These are phyloP conservation scores for Podospora fimiseda DNA, from an alignment of 495 filamentous ascomycete species.

Conservation along the genomic window DNA sequence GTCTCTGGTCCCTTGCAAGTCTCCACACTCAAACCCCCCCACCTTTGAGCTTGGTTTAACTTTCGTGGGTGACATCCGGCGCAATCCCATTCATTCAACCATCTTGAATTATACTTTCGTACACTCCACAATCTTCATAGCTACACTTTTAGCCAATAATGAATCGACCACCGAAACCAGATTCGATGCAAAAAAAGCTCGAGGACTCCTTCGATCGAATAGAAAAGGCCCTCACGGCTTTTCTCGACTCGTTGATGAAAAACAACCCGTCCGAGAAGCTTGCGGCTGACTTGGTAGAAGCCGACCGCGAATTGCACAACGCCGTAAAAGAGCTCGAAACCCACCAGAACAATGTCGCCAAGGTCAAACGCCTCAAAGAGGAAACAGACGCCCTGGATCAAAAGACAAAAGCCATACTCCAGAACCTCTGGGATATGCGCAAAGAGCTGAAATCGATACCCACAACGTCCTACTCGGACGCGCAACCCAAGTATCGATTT, in stretches of 20 bases:
- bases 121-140: no score
- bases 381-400: constrained; percentile 53
- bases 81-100: no score
- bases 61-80: background rate
- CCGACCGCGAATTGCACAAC: constrained; percentile 55
- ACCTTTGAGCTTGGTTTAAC: background rate
- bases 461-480: constrained; percentile 42
- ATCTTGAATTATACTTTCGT: no score
- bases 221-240: constrained; percentile 56
- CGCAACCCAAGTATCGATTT: constrained; percentile 38
- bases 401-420: constrained; percentile 55
- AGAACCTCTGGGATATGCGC: constrained; percentile 56
- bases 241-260: constrained; percentile 69
- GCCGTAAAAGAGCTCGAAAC: constrained; percentile 56
- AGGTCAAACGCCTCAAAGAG: constrained; percentile 55
- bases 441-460: constrained; percentile 57
- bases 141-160: background rate
- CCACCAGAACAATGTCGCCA: constrained; percentile 63
- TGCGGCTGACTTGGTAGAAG: constrained; percentile 59
- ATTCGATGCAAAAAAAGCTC: constrained; percentile 53
- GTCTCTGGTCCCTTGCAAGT: background rate
- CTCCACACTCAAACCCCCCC: background rate
- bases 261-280: constrained; percentile 64
- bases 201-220: constrained; percentile 59
- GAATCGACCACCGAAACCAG: background rate